Evolutionary conservation across 78 protist genomes (phyloP).

Genomic region (Dictyostelium capitatum): DNA sequence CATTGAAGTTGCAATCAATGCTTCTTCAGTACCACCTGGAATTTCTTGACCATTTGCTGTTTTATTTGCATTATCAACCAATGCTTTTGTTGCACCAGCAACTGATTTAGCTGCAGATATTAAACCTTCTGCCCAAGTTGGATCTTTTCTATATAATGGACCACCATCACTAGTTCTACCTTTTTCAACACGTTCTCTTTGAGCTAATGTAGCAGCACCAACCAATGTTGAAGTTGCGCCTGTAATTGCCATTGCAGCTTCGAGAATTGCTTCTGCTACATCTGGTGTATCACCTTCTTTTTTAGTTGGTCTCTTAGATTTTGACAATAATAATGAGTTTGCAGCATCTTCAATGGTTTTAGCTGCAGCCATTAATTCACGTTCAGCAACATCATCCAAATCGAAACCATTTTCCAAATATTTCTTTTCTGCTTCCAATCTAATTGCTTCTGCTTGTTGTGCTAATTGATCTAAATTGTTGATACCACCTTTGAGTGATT

Average conservation of each 20-base stretch:
- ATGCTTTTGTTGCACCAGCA: slow-evolving; percentile 76
- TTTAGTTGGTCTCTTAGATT: slow-evolving; percentile 63
- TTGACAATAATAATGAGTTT: slow-evolving; percentile 59
- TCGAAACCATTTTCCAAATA: slow-evolving; percentile 67
- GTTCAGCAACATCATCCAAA: slow-evolving; percentile 81
- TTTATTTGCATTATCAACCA: slow-evolving; percentile 89
- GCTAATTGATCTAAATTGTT: slow-evolving; percentile 26
- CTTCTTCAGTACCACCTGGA: slow-evolving; percentile 78
- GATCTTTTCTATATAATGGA: slow-evolving; percentile 78
- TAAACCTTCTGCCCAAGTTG: slow-evolving; percentile 90
- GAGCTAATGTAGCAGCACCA: slow-evolving; percentile 88
- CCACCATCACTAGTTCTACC: slow-evolving; percentile 76
- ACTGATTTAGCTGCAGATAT: slow-evolving; percentile 91
- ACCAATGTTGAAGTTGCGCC: slow-evolving; percentile 86
- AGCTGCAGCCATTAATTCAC: slow-evolving; percentile 84
- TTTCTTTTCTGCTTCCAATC: background rate
- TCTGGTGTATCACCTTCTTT: slow-evolving; percentile 77
- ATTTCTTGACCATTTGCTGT: slow-evolving; percentile 84
- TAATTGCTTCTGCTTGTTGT: slow-evolving; percentile 17
- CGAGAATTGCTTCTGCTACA: slow-evolving; percentile 87
- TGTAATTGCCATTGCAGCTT: slow-evolving; percentile 92
- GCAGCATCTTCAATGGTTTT: slow-evolving; percentile 87
- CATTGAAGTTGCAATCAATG: slow-evolving; percentile 84
- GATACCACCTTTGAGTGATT: slow-evolving; percentile 22
- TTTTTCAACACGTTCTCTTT: slow-evolving; percentile 83